A percentile compares a stretch with the other conserved stretches of the same genome.
Evolutionary conservation across 2,329 filamentous ascomycete genomes (phyloP).

Genomic region (Diaporthe sp.): DNA sequence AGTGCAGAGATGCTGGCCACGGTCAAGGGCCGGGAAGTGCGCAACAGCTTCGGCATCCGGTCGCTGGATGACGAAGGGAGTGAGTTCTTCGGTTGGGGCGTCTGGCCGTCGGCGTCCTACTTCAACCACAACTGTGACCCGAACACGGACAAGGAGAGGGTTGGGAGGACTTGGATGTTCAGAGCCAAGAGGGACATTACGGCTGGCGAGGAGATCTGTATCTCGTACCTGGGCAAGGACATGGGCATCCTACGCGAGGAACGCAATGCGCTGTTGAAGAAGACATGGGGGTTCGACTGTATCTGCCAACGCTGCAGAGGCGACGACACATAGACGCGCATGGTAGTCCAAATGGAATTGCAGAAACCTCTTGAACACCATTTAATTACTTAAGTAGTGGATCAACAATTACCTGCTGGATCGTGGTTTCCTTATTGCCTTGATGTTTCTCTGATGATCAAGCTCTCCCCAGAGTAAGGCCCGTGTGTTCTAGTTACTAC

Average conservation of each 20-base stretch:
- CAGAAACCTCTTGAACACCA: neutral
- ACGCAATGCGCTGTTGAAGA: constrained; percentile 29
- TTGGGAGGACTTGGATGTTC: constrained; percentile 35
- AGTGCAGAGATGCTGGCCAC: constrained; percentile 29
- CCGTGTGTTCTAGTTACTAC: no score
- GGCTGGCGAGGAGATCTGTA: constrained; percentile 31
- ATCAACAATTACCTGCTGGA: neutral
- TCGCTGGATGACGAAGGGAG: constrained; percentile 37
- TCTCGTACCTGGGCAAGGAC: constrained; percentile 37
- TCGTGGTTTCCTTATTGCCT: no score
- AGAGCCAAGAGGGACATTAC: constrained; percentile 5
- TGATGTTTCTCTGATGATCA: no score
- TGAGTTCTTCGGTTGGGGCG: constrained; percentile 38
- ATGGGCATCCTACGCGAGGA: constrained; percentile 25
- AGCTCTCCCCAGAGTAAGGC: no score
- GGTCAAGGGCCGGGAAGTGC: constrained; percentile 32
- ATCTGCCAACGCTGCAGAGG: constrained; percentile 28
- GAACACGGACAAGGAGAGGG: constrained; percentile 30
- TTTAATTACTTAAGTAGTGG: no score
- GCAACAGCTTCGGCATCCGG: constrained; percentile 39
- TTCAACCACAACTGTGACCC: constrained; percentile 38
- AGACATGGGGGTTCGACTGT: constrained; percentile 37
- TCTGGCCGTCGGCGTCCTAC: constrained; percentile 37
- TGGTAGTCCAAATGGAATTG: neutral
- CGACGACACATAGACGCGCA: neutral